phyloP scores from a whole-genome alignment of 1,284 basidiomycete genomes.

The Agaricales sp. region DNA sequence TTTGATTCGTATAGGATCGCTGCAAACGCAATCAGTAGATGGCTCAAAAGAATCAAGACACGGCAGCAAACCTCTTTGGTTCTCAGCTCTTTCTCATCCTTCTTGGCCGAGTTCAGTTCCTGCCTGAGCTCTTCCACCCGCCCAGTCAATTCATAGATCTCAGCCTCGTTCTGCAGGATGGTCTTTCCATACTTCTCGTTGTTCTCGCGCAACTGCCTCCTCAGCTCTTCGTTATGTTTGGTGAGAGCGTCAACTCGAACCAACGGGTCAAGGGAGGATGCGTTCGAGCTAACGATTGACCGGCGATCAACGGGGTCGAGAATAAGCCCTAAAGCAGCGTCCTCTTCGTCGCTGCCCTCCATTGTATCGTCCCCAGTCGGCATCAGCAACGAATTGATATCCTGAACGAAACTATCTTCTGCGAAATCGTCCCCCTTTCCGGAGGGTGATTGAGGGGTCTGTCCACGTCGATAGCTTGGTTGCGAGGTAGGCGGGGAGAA shows the following conservation, averaged over 20 bases:
- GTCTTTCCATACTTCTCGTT: slow-evolving; percentile 58
- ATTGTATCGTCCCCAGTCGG: slow-evolving; percentile 35
- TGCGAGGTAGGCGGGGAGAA: not conserved
- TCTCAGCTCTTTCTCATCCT: slow-evolving; percentile 83
- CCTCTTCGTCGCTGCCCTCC: slow-evolving; percentile 30
- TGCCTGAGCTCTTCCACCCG: slow-evolving; percentile 62
- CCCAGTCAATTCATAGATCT: slow-evolving; percentile 66
- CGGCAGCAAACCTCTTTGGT: slow-evolving; percentile 57
- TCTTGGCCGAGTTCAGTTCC: slow-evolving; percentile 66
- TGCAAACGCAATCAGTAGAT: slow-evolving; percentile 16
- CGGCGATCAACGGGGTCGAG: slow-evolving; percentile 40
- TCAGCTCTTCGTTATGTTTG: slow-evolving; percentile 63
- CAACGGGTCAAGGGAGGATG: slow-evolving; percentile 49
- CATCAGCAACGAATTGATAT: slow-evolving; percentile 30
- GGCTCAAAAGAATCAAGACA: slow-evolving; percentile 5
- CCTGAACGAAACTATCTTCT: slow-evolving; percentile 19
- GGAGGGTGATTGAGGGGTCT: not conserved
- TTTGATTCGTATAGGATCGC: slow-evolving; percentile 56
- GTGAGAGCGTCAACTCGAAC: slow-evolving; percentile 64
- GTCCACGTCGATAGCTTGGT: not conserved
- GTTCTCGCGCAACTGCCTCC: slow-evolving; percentile 60
- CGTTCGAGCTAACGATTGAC: not conserved
- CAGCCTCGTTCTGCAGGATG: slow-evolving; percentile 63
- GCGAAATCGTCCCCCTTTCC: slow-evolving; percentile 13
- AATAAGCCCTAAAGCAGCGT: slow-evolving; percentile 44